Evolutionary conservation across 805 yeast genomes (phyloP).

Genomic region (Maudiozyma serrabonitensis): DNA sequence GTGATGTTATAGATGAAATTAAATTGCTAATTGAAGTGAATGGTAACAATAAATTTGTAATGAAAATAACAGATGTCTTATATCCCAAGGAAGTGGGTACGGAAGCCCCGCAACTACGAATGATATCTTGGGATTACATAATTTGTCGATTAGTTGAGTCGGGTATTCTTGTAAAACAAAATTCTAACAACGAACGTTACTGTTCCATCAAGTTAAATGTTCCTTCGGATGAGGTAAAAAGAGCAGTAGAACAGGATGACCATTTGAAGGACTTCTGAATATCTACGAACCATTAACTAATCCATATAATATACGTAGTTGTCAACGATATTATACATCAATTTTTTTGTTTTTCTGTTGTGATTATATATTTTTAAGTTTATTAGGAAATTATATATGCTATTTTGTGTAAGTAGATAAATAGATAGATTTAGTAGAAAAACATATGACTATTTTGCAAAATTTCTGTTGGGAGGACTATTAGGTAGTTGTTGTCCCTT

Average conservation of each 20-base stretch:
- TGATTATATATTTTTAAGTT: background rate
- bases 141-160: slow-evolving; percentile 65
- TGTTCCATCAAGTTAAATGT: slow-evolving; percentile 55
- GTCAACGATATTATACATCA: too few species aligned
- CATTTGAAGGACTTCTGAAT: slow-evolving; percentile 29
- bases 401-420: background rate
- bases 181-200: slow-evolving; percentile 56
- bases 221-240: slow-evolving; percentile 58
- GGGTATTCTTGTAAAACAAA: slow-evolving; percentile 66
- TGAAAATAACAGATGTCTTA: slow-evolving; percentile 27
- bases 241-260: slow-evolving; percentile 50
- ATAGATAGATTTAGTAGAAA: too few species aligned
- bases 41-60: slow-evolving; percentile 19
- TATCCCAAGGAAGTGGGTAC: slow-evolving; percentile 27
- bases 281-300: background rate
- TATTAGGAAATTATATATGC: background rate
- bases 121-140: slow-evolving; percentile 45
- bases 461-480: background rate
- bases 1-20: slow-evolving; percentile 73
- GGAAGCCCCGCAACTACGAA: slow-evolving; percentile 32
- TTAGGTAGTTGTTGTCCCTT: background rate
- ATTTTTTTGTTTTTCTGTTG: background rate
- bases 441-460: background rate
- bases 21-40: slow-evolving; percentile 41
- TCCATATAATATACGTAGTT: background rate